Evolutionary conservation across 1,139 yeast genomes (phyloP).

Genomic region (Eremothecium sinecaudum): DNA sequence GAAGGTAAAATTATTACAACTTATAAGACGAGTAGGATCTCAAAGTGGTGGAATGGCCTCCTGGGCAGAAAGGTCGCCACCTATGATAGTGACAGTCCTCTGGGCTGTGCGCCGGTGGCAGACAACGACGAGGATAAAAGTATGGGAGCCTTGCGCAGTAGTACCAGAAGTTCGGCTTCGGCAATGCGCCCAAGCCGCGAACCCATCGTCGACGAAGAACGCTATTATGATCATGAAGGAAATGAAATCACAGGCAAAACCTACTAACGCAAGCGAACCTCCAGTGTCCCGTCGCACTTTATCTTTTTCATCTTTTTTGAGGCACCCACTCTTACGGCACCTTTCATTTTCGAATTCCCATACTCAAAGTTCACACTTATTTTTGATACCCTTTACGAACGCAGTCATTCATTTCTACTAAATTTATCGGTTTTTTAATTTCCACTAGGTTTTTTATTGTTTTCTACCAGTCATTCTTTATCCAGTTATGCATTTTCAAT

Average conservation of each 20-base stretch:
- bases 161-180: conserved; percentile 6
- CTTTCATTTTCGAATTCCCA: too few species aligned
- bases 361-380: too few species aligned
- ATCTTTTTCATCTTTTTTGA: too few species aligned
- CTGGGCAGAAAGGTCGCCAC: conserved; percentile 25
- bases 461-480: too few species aligned
- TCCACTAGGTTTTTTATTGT: too few species aligned
- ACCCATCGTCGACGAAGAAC: conserved; percentile 22
- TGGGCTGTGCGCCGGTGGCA: conserved; percentile 21
- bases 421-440: too few species aligned
- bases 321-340: too few species aligned
- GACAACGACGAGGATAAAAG: conserved; percentile 10
- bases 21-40: conserved; percentile 24
- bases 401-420: too few species aligned
- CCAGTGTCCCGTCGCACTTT: too few species aligned
- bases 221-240: conserved; percentile 21
- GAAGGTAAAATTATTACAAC: conserved; percentile 35
- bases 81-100: conserved; percentile 25
- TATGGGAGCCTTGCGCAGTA: neutral
- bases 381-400: too few species aligned
- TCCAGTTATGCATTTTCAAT: too few species aligned
- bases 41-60: conserved; percentile 24
- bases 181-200: conserved; percentile 11
- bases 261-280: conserved; percentile 16
- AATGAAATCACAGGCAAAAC: conserved; percentile 23